A percentile compares a stretch with the other conserved stretches of the same genome.
Evolutionary conservation across 441 rosid species (phyloP).

Genomic region (Codiaeum variegatum): DNA sequence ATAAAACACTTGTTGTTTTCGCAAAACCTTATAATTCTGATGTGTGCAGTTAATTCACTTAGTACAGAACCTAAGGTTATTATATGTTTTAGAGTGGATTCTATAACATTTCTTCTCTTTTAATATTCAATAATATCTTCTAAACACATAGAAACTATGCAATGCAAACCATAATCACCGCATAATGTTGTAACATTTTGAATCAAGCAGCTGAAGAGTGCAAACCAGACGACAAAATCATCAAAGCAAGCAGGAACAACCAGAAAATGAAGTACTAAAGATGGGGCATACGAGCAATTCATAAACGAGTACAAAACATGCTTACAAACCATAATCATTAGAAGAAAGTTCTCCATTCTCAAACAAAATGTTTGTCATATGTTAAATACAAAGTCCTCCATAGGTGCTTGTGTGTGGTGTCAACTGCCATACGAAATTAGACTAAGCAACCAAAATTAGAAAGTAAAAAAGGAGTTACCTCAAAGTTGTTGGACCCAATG

Average conservation of each 20-base stretch:
- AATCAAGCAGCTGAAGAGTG: background rate
- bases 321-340: background rate
- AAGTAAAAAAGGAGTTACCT: constrained; percentile 22
- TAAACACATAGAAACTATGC: background rate
- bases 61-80: background rate
- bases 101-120: background rate
- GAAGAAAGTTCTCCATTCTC: background rate
- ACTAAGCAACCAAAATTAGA: background rate
- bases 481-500: constrained; percentile 8
- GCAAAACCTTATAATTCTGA: background rate
- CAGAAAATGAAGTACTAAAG: background rate
- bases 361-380: background rate
- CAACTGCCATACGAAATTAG: background rate
- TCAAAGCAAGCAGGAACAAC: background rate
- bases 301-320: background rate
- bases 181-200: background rate
- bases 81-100: background rate
- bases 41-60: background rate
- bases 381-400: background rate
- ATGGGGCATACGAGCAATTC: background rate
- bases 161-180: background rate
- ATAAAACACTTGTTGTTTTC: background rate
- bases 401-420: background rate
- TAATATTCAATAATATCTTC: background rate
- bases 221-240: background rate